Conservation (phyloP, 768 basidiomycete species). For the Lactifluus piperatus region DNA sequence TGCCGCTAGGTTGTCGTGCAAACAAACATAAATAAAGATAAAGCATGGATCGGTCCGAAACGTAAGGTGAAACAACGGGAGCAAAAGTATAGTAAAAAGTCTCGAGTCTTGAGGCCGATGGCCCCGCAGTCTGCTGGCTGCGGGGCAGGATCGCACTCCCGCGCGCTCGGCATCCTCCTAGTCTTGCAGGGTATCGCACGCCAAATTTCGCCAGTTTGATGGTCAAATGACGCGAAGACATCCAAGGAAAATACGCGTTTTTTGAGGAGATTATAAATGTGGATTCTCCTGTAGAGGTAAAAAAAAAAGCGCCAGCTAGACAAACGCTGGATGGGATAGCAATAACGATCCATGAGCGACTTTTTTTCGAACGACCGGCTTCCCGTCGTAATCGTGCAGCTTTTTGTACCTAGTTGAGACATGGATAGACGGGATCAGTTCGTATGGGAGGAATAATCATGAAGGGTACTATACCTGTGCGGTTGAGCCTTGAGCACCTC, state of each 20-base stretch:
- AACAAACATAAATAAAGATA: too few species aligned
- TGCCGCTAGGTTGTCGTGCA: too few species aligned
- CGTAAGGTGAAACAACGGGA: too few species aligned
- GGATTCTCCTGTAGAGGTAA: not conserved
- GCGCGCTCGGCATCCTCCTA: too few species aligned
- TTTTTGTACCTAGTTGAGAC: conserved; percentile 70
- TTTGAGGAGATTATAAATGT: not conserved
- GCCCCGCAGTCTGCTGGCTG: too few species aligned
- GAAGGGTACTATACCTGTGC: conserved; percentile 34
- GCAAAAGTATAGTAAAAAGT: too few species aligned
- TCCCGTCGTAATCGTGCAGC: conserved; percentile 63
- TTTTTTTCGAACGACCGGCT: conserved; percentile 72
- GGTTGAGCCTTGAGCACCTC: conserved; percentile 60
- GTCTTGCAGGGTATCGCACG: too few species aligned
- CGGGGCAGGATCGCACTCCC: too few species aligned
- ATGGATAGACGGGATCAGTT: conserved; percentile 5
- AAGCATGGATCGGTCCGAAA: too few species aligned
- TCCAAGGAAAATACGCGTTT: not conserved
- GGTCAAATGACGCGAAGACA: not conserved
- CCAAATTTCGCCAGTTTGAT: too few species aligned
- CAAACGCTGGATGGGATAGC: conserved; percentile 19
- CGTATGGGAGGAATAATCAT: not conserved
- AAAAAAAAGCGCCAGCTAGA: not conserved
- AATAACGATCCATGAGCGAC: conserved; percentile 77
- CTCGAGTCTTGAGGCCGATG: too few species aligned